Base-by-base conservation (phyloP, 2,329 filamentous ascomycete genomes). In the Diaporthe amygdali region DNA sequence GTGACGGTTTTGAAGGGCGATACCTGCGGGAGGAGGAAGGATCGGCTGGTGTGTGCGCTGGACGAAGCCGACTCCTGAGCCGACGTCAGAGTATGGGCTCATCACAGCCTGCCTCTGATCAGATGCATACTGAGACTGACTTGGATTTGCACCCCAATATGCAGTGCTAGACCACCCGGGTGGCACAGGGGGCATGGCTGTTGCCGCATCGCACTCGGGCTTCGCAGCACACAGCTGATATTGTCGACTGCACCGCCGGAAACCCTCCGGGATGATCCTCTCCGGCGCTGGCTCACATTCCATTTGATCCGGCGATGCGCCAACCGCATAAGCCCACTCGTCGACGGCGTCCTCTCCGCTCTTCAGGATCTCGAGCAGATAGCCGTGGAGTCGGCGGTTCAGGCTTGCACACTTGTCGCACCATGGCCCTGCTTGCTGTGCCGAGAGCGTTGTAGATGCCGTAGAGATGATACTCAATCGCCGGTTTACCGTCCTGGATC, bases 271-370 rank as follows among this genome's bases (percentile, higher is more conserved):
- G 54, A 75, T 73, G 63, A 73, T 52, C 20, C 73, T 71, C 68
- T 71, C 71, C 17, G 73, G 72, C 55, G 77, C 76, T 2, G 74
- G 76, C 63, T 77, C 75, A 69, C 76, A 78, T 41, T 77, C 76
- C 76, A 78, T 78, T 17, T 74, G 72, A 39, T 77, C 76, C 9
- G 74, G 69, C 10, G 71, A 71, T 6, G 71, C 73, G 20, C 73
- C 74, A 7, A 74, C 72, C 15, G 70, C 74, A 25, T 71, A 69
- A 7, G 73, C 74, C 75, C 75, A 76, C 49, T 67, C 66, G 55
- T 72, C 73, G 15, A 75, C 30, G 22, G 69, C 67, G 32, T 68
- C 39, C 68, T 51, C 47, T 14, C 54, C 68, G 4, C 15, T 15
- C 34, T 64, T 64, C 1, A 68, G 61, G 37, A 71, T 46, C 22